phyloP scores from a whole-genome alignment of 2,329 filamentous ascomycete genomes.

The Dothideomycetes sp. region DNA sequence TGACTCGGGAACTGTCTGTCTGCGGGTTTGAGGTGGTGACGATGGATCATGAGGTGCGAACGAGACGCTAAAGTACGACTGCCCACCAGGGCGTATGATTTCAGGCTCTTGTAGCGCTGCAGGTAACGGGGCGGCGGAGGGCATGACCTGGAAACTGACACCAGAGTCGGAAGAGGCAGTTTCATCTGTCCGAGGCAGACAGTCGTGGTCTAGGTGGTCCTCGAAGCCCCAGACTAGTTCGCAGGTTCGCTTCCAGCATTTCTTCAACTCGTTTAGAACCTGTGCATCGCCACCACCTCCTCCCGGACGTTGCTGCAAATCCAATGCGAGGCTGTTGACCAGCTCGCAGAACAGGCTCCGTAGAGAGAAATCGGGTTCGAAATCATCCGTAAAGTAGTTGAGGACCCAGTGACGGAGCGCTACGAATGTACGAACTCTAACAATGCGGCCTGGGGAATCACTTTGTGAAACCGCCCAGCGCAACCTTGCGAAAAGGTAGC shows the following conservation, averaged over 20 bases:
- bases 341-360: constrained; percentile 69
- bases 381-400: constrained; percentile 96
- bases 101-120: not conserved
- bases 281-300: constrained; percentile 59
- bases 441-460: constrained; percentile 81
- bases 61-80: not conserved
- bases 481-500: constrained; percentile 74
- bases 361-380: constrained; percentile 63
- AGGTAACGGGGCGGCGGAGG: not conserved
- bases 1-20: constrained; percentile 17
- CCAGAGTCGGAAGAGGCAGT: constrained; percentile 46
- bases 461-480: constrained; percentile 72
- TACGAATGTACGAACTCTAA: constrained; percentile 92
- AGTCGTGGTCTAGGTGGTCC: constrained; percentile 29
- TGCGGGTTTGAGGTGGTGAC: not conserved
- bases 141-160: constrained; percentile 30
- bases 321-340: constrained; percentile 53
- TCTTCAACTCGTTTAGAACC: constrained; percentile 87
- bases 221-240: constrained; percentile 77
- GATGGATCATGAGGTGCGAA: no score
- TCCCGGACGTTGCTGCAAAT: constrained; percentile 40
- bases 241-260: constrained; percentile 91
- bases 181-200: not conserved
- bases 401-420: constrained; percentile 94
- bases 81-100: not conserved